Evolutionary conservation across 2,329 filamentous ascomycete genomes (phyloP).

Genomic region (Exserohilum rostratum): DNA sequence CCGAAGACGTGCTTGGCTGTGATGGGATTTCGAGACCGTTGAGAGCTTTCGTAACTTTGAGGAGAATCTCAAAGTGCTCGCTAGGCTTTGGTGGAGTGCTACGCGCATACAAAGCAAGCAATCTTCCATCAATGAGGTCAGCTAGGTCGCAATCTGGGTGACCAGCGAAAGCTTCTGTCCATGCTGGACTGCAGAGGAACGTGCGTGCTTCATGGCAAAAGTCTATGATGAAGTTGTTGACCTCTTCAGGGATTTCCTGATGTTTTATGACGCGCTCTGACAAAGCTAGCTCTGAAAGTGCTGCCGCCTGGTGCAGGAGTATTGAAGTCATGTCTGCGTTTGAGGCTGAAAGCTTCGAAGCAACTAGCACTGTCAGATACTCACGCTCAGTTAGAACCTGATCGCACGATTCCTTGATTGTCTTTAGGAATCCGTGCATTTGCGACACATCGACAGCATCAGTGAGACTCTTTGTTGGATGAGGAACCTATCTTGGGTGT

Average conservation of each 20-base stretch:
- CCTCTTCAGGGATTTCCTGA: conserved; percentile 40
- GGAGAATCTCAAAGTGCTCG: conserved; percentile 26
- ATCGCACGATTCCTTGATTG: conserved; percentile 23
- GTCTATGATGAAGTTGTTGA: conserved; percentile 42
- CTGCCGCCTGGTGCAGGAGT: conserved; percentile 53
- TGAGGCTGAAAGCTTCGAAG: conserved; percentile 42
- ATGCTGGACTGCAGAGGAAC: conserved; percentile 49
- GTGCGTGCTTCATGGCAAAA: conserved; percentile 48
- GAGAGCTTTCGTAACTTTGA: conserved; percentile 28
- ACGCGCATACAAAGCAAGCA: conserved; percentile 38
- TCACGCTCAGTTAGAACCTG: conserved; percentile 44
- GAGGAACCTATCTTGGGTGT: conserved; percentile 5
- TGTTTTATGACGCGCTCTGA: conserved; percentile 45
- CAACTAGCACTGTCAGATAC: conserved; percentile 39
- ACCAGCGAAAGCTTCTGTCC: conserved; percentile 36
- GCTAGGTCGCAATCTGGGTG: conserved; percentile 53
- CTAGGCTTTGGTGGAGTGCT: conserved; percentile 21
- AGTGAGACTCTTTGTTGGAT: conserved; percentile 9
- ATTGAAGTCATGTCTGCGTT: conserved; percentile 43
- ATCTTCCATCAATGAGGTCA: conserved; percentile 63
- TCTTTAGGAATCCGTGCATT: conserved; percentile 28
- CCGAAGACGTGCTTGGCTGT: conserved; percentile 8
- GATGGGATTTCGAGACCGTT: conserved; percentile 22
- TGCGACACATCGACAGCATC: conserved; percentile 21
- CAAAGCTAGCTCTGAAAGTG: conserved; percentile 52